Base-by-base conservation (phyloP, 1,284 basidiomycete genomes). In the Marasmius tenuissimus region DNA sequence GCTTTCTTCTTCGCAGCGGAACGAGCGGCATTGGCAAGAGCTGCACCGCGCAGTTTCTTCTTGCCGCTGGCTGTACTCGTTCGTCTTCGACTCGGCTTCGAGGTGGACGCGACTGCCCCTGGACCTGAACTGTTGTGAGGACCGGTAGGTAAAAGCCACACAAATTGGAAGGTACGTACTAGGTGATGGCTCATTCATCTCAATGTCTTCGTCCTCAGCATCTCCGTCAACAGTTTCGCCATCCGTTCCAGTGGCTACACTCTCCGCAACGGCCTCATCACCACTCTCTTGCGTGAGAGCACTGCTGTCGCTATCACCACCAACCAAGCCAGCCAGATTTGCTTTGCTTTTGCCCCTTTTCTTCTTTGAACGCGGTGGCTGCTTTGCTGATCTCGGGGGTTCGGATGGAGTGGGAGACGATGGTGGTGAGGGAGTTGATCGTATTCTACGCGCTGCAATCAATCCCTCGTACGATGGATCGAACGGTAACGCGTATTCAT, bases 291-390 rank as follows among this genome's bases (percentile, higher is more conserved):
- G 86, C 8, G 90, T 92, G 67, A 92, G 70, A 38, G 88, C 90
- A 64, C 91, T 92, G 66, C 88, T 91, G 67, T 92, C 90, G 69
- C 91, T 92, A 69, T 92, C 89, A 3, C 88, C 89, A 33, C 84
- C 86, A 2, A 91, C 83, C 20, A 91, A 73, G 0, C 89, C 89
- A 0, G 88, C 88, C 75, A 87, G 77, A 61, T 86, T 84, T 60
- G 80, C 70, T 67, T 79, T 77, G 60, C 76, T 77, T 65, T 77
- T 74, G 51, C 67, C 69, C n/a, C 52, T 33, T 53, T 70, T 72
- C 63, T 67, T 64, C 52, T 58, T 62, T 58, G 57, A 66, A 61
- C 45, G 69, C 71, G n/a, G 69, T 70, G n/a, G 72, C 60, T 58
- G 69, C 63, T 60, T 57, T 71, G 71, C 53, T 70, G 71, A 77